A percentile compares a stretch with the other conserved stretches of the same genome.
phyloP scores from a whole-genome alignment of 352 stramenopile species.

The Phytophthora rubi region DNA sequence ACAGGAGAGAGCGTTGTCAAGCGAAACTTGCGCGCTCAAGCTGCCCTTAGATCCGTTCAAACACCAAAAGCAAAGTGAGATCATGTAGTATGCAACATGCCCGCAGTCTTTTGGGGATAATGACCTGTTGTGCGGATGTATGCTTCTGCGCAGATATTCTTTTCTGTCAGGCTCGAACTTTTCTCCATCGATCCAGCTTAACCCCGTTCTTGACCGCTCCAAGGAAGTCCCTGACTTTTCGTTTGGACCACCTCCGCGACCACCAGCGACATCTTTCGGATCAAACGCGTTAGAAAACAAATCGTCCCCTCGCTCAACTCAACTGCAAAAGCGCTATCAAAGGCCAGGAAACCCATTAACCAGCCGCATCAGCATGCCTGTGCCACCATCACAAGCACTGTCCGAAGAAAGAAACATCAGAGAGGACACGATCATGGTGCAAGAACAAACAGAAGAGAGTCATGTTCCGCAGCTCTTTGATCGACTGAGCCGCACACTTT shows the following conservation, averaged over 20 bases:
- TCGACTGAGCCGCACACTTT: slow-evolving; percentile 65
- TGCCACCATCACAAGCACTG: background rate
- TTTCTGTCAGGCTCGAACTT: slow-evolving; percentile 53
- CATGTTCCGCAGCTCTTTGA: slow-evolving; percentile 60
- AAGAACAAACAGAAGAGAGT: slow-evolving; percentile 2
- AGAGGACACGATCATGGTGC: background rate
- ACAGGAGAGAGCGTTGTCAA: slow-evolving; percentile 65
- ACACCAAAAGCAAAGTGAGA: slow-evolving; percentile 35
- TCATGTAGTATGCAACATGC: background rate
- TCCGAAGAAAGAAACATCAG: background rate
- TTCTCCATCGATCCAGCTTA: slow-evolving; percentile 45
- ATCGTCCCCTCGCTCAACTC: slow-evolving; percentile 25
- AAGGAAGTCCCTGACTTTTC: slow-evolving; percentile 38
- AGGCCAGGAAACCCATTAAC: slow-evolving; percentile 12
- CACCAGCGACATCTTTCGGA: slow-evolving; percentile 11
- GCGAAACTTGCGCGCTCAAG: slow-evolving; percentile 38
- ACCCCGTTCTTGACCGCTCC: slow-evolving; percentile 39
- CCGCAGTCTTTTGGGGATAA: background rate
- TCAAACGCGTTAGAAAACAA: background rate
- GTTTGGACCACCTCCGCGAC: slow-evolving; percentile 35
- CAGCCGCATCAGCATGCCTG: slow-evolving; percentile 3
- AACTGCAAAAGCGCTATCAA: slow-evolving; percentile 25
- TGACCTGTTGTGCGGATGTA: background rate
- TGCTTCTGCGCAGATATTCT: slow-evolving; percentile 25
- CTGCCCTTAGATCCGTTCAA: slow-evolving; percentile 18